Evolutionary conservation across 108 stramenopile species (phyloP).

Genomic region (Skeletonema menzelii): DNA sequence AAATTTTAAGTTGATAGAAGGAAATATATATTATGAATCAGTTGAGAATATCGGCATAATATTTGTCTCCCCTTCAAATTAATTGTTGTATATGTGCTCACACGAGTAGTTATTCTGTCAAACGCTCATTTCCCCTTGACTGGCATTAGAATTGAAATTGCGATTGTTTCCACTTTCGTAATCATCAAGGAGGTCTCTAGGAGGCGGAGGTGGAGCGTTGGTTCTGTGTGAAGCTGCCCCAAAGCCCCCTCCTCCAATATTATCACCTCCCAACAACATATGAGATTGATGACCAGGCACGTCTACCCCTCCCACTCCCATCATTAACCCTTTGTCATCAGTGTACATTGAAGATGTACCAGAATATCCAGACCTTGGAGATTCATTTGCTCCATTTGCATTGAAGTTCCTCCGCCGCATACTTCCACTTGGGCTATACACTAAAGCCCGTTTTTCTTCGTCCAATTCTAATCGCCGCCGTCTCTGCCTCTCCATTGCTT

Average conservation of each 20-base stretch:
- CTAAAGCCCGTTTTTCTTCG: conserved; percentile 45
- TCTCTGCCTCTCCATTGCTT: conserved; percentile 78
- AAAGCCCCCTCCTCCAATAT: conserved; percentile 3
- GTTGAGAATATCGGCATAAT: background rate
- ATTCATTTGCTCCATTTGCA: conserved; percentile 27
- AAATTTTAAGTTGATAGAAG: background rate
- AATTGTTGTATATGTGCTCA: background rate
- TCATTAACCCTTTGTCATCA: conserved; percentile 45
- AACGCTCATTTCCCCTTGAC: conserved; percentile 43
- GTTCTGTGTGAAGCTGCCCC: conserved; percentile 7
- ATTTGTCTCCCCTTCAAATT: background rate
- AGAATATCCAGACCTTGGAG: conserved; percentile 40
- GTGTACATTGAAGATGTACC: conserved; percentile 48
- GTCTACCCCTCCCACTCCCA: conserved; percentile 32
- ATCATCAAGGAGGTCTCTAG: conserved; percentile 38
- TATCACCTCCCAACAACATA: conserved; percentile 43
- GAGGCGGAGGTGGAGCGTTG: background rate
- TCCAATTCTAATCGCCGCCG: conserved; percentile 59
- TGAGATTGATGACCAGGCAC: conserved; percentile 28
- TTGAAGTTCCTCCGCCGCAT: conserved; percentile 17
- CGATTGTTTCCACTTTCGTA: background rate
- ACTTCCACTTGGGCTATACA: conserved; percentile 24
- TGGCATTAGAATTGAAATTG: conserved; percentile 3
- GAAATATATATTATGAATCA: background rate
- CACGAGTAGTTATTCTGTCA: background rate